phyloP scores from a whole-genome alignment of 331 rosid species.

The Malus hybrid region DNA sequence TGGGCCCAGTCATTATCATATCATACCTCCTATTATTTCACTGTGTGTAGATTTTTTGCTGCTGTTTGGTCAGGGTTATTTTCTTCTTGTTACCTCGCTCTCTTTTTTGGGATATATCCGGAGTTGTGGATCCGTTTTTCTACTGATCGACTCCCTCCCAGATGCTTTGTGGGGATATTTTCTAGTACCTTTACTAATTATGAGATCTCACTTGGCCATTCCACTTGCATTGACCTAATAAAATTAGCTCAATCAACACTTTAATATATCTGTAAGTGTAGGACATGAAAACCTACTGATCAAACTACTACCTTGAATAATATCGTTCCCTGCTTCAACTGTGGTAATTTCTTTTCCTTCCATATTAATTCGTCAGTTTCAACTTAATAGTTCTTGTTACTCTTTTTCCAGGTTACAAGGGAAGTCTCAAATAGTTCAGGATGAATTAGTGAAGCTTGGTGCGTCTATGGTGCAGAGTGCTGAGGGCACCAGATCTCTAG shows the following conservation, averaged over 20 bases:
- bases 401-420: slow-evolving; percentile 79
- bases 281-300: not conserved
- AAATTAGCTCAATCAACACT: not conserved
- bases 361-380: slow-evolving; percentile 1
- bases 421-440: slow-evolving; percentile 88
- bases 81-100: not conserved
- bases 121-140: not conserved
- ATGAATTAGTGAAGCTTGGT: slow-evolving; percentile 84
- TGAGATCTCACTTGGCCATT: not conserved
- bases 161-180: not conserved
- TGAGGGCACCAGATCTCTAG: slow-evolving; percentile 96
- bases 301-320: not conserved
- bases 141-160: not conserved
- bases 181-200: not conserved
- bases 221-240: not conserved
- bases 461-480: slow-evolving; percentile 81
- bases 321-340: not conserved
- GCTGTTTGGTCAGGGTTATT: not conserved
- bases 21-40: not conserved
- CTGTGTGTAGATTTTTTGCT: not conserved
- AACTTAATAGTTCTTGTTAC: not conserved
- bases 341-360: not conserved
- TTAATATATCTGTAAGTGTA: not conserved
- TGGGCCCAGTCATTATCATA: not conserved
- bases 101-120: not conserved